These are phyloP conservation scores for Ceratobasidium sp. DNA, from an alignment of 1,284 basidiomycete species.

Conservation along the genomic window DNA sequence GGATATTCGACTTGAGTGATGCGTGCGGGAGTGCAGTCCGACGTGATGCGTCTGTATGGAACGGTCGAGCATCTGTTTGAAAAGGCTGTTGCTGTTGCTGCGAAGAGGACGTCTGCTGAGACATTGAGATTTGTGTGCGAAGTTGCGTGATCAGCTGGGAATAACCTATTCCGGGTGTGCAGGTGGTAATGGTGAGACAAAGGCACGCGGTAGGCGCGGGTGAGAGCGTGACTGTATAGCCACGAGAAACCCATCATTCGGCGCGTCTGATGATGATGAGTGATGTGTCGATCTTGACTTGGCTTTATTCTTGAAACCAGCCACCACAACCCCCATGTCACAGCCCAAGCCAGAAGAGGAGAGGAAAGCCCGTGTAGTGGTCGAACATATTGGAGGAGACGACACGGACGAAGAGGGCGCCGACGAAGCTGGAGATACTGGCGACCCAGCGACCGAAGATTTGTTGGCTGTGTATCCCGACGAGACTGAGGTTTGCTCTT, in stretches of 20 bases:
- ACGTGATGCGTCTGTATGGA: conserved; percentile 76
- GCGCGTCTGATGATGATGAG: conserved; percentile 1
- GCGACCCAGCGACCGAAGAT: conserved; percentile 46
- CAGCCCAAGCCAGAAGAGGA: background rate
- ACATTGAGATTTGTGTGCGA: no score
- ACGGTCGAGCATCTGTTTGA: conserved; percentile 14
- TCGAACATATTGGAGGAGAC: conserved; percentile 36
- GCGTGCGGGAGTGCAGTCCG: conserved; percentile 77
- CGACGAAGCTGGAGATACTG: conserved; percentile 49
- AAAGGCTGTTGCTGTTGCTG: conserved; percentile 3
- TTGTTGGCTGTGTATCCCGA: conserved; percentile 62
- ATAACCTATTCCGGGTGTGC: no score
- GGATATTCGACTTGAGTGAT: conserved; percentile 55
- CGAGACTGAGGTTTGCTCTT: conserved; percentile 73
- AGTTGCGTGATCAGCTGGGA: no score
- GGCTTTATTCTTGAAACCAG: background rate
- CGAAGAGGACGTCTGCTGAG: background rate
- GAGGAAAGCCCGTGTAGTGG: conserved; percentile 27
- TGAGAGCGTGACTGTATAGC: background rate
- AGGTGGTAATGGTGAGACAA: no score
- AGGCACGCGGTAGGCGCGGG: no score
- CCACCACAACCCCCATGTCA: conserved; percentile 8
- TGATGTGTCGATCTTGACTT: background rate
- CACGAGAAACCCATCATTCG: background rate
- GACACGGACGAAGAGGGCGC: conserved; percentile 46